Conservation (phyloP, 164 flowering plant species). For the Protea cynaroides region DNA sequence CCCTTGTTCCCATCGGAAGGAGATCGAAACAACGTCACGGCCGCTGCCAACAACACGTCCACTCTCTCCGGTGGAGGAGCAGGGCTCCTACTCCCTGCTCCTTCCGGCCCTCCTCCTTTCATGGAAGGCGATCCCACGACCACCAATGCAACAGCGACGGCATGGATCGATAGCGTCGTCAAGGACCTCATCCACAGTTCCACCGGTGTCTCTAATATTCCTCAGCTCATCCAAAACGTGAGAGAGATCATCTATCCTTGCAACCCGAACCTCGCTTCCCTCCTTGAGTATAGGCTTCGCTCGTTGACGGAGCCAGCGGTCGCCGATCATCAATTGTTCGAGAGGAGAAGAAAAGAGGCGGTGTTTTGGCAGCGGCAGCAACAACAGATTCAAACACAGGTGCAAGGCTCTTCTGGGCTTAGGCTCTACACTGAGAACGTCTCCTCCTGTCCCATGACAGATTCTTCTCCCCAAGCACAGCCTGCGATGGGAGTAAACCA, state of each 20-base stretch:
- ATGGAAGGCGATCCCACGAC: conserved; percentile 21
- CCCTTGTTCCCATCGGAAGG: conserved; percentile 72
- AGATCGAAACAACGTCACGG: conserved; percentile 7
- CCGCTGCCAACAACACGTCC: no score
- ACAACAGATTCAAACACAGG: conserved; percentile 10
- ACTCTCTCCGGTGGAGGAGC: neutral
- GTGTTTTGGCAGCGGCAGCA: conserved; percentile 12
- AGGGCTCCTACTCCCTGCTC: neutral
- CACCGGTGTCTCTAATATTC: conserved; percentile 47
- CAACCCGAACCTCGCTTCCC: conserved; percentile 71
- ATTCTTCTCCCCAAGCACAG: conserved; percentile 9
- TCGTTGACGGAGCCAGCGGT: conserved; percentile 40
- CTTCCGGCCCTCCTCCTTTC: neutral
- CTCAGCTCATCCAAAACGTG: conserved; percentile 91
- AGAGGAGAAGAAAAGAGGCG: conserved; percentile 26
- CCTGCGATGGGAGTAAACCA: conserved; percentile 9
- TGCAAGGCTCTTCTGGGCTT: conserved; percentile 26
- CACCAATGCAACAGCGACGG: conserved; percentile 33
- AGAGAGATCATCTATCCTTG: conserved; percentile 87
- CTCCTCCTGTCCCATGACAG: conserved; percentile 9
- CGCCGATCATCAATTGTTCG: conserved; percentile 7
- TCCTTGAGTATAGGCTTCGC: conserved; percentile 73
- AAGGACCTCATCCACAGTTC: conserved; percentile 70
- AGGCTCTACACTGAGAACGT: conserved; percentile 21
- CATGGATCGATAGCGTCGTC: conserved; percentile 86